Evolutionary conservation across 2,329 filamentous ascomycete species (phyloP).

Genomic region (Talaromyces sp.): DNA sequence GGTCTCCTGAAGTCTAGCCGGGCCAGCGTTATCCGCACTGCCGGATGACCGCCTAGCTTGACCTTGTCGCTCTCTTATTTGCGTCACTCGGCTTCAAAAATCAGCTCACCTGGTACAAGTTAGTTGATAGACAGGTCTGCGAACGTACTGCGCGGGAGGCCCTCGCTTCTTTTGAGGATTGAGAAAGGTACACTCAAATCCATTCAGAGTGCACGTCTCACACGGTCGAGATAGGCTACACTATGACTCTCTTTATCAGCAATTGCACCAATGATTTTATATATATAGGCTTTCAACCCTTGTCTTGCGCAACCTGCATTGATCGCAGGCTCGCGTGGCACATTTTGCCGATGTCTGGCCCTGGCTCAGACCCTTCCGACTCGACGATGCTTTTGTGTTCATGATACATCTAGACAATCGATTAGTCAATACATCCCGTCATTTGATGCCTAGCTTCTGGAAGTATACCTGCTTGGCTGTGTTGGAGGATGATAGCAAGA

Average conservation of each 20-base stretch:
- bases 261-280: background rate
- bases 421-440: background rate
- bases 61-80: background rate
- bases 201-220: slow-evolving; percentile 39
- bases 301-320: slow-evolving; percentile 43
- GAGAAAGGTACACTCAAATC: slow-evolving; percentile 44
- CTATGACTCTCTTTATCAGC: slow-evolving; percentile 23
- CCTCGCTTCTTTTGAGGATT: slow-evolving; percentile 45
- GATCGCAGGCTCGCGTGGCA: slow-evolving; percentile 39
- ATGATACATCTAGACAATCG: background rate
- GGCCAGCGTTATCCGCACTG: background rate
- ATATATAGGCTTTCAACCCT: slow-evolving; percentile 29
- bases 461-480: background rate
- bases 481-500: background rate
- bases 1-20: background rate
- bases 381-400: background rate
- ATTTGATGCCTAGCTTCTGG: background rate
- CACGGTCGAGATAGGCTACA: slow-evolving; percentile 44
- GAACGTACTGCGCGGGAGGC: slow-evolving; percentile 38
- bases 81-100: slow-evolving; percentile 28
- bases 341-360: slow-evolving; percentile 7
- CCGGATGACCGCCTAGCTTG: background rate
- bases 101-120: background rate
- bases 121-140: too few species aligned
- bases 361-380: background rate